Evolutionary conservation across 2,329 filamentous ascomycete genomes (phyloP), one percentile per base, ranked within the genome.

Genomic region (Sclerotinia sclerotiorum): DNA sequence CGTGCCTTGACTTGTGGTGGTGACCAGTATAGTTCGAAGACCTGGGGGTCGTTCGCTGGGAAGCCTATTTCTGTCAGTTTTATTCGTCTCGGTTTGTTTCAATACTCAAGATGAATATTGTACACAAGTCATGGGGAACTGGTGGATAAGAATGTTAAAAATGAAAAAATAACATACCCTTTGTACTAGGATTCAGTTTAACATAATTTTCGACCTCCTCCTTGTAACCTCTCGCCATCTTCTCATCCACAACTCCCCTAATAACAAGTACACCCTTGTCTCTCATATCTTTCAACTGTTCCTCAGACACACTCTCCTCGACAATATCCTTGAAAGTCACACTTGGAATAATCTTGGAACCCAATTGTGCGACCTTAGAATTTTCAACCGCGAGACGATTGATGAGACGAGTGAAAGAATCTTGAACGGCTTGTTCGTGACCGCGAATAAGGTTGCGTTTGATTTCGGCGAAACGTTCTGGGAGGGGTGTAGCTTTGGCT

Each of bases 21-120:
- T 0, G 89, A 90, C 90, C 90, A 93, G 79, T 93, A 93, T 1
- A 93, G 80, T 76, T 93, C 90, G 74, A 87, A 92, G 7, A 93
- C 90, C 56, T 90, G 87, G 0, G 89, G 90, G 54, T 88, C 83
- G 57, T 89, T 80, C 0, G 83, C 78, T 0, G 90, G 91, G 71
- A 91, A 93, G 2, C 87, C 65, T 67, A 21, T 24, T 5, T 39
- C n/a, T 52, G 56, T 39, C 21, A 61, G 51, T 3, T 44, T 17
- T 15, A 5, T 29, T 19, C 2, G 11, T n/a, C 7, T 17, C 5
- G 15, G 11, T 11, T 13, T n/a, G 1, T 13, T 27, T 56, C 13
- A 19, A 58, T 35, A 17, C 1, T 5, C n/a, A 2, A 5, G 29
- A 3, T 10, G 6, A 13, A 13, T 2, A 29, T 3, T 29, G 15